Conservation (phyloP, 148 eudicot species). For the Fallopia convolvulus region DNA sequence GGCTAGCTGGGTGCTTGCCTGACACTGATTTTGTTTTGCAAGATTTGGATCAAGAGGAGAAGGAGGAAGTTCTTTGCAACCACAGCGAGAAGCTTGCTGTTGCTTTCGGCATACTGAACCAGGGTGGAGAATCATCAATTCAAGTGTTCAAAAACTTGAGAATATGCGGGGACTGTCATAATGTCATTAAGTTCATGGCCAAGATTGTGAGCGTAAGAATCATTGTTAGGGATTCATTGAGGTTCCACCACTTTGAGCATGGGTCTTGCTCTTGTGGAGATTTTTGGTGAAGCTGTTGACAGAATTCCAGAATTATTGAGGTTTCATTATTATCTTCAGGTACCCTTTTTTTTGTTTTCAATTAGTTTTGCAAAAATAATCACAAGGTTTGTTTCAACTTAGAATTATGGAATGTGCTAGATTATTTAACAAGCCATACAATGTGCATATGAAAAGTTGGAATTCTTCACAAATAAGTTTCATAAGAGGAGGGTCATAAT, state of each 20-base stretch:
- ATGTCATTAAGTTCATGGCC: constrained; percentile 59
- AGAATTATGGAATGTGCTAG: neutral
- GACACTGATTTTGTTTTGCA: constrained; percentile 68
- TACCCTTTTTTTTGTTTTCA: neutral
- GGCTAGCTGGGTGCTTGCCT: constrained; percentile 57
- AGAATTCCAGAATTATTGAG: neutral
- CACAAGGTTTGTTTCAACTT: neutral
- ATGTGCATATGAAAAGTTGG: neutral
- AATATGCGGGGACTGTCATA: constrained; percentile 87
- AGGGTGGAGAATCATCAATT: constrained; percentile 48
- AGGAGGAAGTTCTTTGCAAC: constrained; percentile 59
- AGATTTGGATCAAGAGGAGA: constrained; percentile 75
- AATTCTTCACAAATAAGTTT: neutral
- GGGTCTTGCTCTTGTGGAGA: constrained; percentile 72
- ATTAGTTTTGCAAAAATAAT: neutral
- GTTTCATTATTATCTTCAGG: neutral
- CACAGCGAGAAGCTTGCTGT: constrained; percentile 86
- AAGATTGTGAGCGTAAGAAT: constrained; percentile 50
- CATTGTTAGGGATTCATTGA: constrained; percentile 68
- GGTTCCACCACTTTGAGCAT: constrained; percentile 77
- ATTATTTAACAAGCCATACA: neutral
- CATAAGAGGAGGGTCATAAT: neutral
- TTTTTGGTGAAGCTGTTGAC: constrained; percentile 47
- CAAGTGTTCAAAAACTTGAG: constrained; percentile 71
- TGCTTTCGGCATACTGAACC: constrained; percentile 71